Base-by-base conservation (phyloP, 345 rosid species). In the Conringia planisiliqua region DNA sequence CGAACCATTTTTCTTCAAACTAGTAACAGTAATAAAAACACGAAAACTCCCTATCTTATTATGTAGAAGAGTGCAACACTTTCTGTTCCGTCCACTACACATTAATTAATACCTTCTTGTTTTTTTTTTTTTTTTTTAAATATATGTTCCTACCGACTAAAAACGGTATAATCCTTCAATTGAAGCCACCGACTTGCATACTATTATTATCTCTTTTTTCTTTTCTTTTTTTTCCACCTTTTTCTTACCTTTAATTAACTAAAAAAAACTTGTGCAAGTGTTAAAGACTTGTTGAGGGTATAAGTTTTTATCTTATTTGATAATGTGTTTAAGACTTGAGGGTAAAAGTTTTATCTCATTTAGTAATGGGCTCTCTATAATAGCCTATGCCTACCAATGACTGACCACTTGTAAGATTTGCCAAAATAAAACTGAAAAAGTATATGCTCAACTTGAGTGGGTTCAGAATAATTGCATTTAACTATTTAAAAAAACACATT, bases 31-130 rank as follows among this genome's bases (percentile, higher is more conserved):
- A 22, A 17, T 7, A 17, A 13, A 8, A 30, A 50, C 10, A 50
- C 0, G 27, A 26, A 3, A 27, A 24, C 17, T 30, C 5, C 20
- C 77, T 51, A 22, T 22, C 30, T n/a, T 51, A 51, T 88, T 83
- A 55, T 84, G 90, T 81, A 4, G 84, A 82, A 7, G 86, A n/a
- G 54, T 46, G 51, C 51, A 46, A 47, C 52, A 50, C 29, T 50
- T 20, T 20, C 14, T 50, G 55, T 26, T 22, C 29, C 14, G 55
- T 20, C 14, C 10, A 10, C 20, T 50, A 20, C 27, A 20, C 52
- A 48, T 8, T 48, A 40, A 48, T 26, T 48, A 16, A 16, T 46
- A 48, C 9, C 26, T 47, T 17, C 10, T 17, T 44, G 17, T 17
- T 47, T 6, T 7, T 32, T 30, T 32, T 7, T 47, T 6, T 7